Conservation (phyloP, 805 yeast genomes). For the Spathaspora boniae region DNA sequence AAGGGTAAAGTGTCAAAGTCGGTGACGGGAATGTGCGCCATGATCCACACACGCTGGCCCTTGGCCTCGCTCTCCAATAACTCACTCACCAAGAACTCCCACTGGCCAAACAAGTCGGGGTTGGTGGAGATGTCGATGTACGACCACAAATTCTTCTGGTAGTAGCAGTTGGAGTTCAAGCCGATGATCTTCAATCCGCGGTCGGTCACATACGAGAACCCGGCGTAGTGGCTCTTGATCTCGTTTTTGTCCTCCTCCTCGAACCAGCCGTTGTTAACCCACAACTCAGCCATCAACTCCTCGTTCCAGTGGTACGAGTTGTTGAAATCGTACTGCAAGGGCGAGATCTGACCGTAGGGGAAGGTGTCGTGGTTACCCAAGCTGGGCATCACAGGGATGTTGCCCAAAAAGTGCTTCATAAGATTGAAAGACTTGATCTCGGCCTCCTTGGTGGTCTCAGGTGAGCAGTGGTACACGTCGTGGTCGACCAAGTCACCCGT, state of each 20-base stretch:
- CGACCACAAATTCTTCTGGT: conserved; percentile 51
- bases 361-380: conserved; percentile 71
- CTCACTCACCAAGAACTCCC: conserved; percentile 59
- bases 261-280: conserved; percentile 36
- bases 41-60: conserved; percentile 68
- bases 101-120: conserved; percentile 60
- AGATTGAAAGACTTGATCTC: conserved; percentile 68
- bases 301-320: conserved; percentile 34
- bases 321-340: conserved; percentile 27
- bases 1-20: conserved; percentile 55
- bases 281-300: conserved; percentile 31
- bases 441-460: conserved; percentile 64
- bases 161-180: conserved; percentile 65
- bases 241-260: conserved; percentile 21
- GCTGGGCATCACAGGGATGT: conserved; percentile 57
- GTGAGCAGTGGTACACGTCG: conserved; percentile 47
- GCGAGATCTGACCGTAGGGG: conserved; percentile 70
- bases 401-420: conserved; percentile 48
- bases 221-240: conserved; percentile 52
- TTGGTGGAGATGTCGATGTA: conserved; percentile 52
- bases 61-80: conserved; percentile 53
- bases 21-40: conserved; percentile 62
- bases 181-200: conserved; percentile 59
- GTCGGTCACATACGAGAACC: conserved; percentile 53
- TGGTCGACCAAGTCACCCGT: conserved; percentile 77